These are phyloP conservation scores for Anthracocystis setariae DNA, from an alignment of 1,284 basidiomycete species.

Conservation along the genomic window DNA sequence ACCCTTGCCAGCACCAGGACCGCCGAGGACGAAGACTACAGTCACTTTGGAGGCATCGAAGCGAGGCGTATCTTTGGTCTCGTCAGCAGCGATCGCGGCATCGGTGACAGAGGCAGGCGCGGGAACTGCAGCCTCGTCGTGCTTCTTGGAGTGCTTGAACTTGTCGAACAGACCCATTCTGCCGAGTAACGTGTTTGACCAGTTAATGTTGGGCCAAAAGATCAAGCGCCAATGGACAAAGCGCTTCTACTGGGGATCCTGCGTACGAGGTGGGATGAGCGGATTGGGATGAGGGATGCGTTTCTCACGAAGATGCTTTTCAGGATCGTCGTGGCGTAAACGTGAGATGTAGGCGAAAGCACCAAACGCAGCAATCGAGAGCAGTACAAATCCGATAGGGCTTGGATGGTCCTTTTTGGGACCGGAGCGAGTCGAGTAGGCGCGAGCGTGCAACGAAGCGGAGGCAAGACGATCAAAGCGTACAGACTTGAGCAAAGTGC, in stretches of 20 bases:
- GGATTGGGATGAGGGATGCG: conserved; percentile 63
- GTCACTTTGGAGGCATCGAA: conserved; percentile 82
- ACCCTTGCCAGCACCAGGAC: conserved; percentile 97
- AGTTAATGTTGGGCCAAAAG: conserved; percentile 46
- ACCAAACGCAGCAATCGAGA: conserved; percentile 56
- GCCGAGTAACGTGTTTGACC: conserved; percentile 48
- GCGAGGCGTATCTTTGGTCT: conserved; percentile 60
- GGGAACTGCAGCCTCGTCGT: conserved; percentile 8
- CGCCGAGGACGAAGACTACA: conserved; percentile 95
- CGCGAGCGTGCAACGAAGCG: conserved; percentile 5
- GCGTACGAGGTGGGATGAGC: conserved; percentile 56
- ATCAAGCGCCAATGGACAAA: conserved; percentile 11
- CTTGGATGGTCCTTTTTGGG: conserved; percentile 49
- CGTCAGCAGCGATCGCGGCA: conserved; percentile 2
- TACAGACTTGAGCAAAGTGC: conserved; percentile 16
- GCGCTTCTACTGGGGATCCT: conserved; percentile 42
- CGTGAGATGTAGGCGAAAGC: conserved; percentile 56
- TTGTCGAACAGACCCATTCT: conserved; percentile 53
- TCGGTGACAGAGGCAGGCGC: conserved; percentile 5
- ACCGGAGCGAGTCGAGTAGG: conserved; percentile 15
- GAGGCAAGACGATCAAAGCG: conserved; percentile 35
- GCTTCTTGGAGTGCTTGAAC: conserved; percentile 41
- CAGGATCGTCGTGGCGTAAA: conserved; percentile 53
- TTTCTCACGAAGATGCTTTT: conserved; percentile 52
- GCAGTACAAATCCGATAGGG: conserved; percentile 53